Percentiles rank a stretch among this genome's conserved stretches.
Conservation (phyloP, 2,329 filamentous ascomycete genomes). For the Teratosphaeria pseudoeucalypti region DNA sequence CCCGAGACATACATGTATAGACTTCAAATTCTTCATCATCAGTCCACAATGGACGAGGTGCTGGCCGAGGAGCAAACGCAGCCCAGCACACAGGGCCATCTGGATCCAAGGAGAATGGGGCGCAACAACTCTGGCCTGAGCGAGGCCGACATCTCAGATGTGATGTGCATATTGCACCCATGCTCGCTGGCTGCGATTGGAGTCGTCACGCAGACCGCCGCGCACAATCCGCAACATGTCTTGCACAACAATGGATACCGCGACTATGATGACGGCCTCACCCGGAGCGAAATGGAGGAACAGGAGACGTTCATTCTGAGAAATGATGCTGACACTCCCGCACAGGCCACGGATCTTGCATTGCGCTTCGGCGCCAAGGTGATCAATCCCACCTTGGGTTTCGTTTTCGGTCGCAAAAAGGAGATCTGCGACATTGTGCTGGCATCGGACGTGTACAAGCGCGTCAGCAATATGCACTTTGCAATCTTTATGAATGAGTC, state of each 20-base stretch:
- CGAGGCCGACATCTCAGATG: conserved; percentile 74
- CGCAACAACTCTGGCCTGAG: conserved; percentile 73
- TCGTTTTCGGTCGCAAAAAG: conserved; percentile 73
- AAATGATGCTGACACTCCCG: conserved; percentile 9
- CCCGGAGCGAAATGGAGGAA: conserved; percentile 18
- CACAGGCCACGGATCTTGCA: conserved; percentile 52
- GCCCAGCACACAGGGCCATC: conserved; percentile 57
- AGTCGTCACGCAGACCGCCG: conserved; percentile 53
- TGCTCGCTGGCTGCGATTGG: conserved; percentile 60
- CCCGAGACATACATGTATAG: background rate
- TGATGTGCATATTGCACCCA: conserved; percentile 80
- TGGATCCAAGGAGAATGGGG: conserved; percentile 71
- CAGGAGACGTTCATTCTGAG: conserved; percentile 23
- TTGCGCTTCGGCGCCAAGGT: conserved; percentile 66
- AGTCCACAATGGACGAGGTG: conserved; percentile 2
- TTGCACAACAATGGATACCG: conserved; percentile 36
- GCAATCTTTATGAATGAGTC: conserved; percentile 83
- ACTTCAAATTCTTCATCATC: background rate
- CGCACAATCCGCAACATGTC: conserved; percentile 48
- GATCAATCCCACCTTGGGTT: conserved; percentile 61
- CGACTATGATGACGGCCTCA: conserved; percentile 24
- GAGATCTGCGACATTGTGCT: conserved; percentile 62
- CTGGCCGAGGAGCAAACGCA: conserved; percentile 4
- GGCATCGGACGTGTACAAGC: conserved; percentile 53
- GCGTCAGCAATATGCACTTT: conserved; percentile 92